Conservation (phyloP, 805 yeast genomes). For the Candida jianshihensis region DNA sequence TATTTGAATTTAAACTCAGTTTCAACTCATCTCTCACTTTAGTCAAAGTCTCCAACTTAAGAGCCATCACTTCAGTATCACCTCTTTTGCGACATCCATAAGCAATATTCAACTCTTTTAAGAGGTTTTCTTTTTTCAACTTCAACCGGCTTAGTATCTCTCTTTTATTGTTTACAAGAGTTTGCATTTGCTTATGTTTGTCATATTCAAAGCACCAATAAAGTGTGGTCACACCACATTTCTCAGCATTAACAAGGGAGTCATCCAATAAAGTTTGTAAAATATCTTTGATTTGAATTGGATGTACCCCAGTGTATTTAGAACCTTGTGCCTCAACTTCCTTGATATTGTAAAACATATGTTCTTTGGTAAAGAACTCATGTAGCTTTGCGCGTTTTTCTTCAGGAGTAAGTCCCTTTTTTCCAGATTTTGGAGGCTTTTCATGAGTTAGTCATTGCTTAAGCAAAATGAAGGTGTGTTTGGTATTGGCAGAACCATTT, state of each 20-base stretch:
- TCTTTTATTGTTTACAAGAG: constrained; percentile 5
- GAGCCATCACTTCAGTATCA: constrained; percentile 3
- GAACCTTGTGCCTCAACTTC: constrained; percentile 43
- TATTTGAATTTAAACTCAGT: constrained; percentile 6
- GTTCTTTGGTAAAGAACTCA: constrained; percentile 33
- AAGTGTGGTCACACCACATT: constrained; percentile 47
- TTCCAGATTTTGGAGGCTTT: constrained; percentile 11
- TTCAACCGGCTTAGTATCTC: constrained; percentile 5
- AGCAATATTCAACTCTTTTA: constrained; percentile 8
- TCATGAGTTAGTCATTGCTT: neutral
- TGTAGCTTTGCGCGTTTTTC: constrained; percentile 33
- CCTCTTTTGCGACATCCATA: constrained; percentile 3
- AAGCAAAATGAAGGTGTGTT: neutral
- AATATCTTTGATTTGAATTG: constrained; percentile 48
- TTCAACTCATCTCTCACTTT: constrained; percentile 5
- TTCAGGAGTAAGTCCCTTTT: constrained; percentile 30
- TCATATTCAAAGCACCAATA: constrained; percentile 43
- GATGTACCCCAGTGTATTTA: constrained; percentile 37
- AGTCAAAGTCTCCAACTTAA: constrained; percentile 10
- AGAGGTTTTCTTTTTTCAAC: constrained; percentile 4
- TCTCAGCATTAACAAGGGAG: constrained; percentile 39
- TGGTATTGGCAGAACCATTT: no score
- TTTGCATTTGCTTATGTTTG: constrained; percentile 16
- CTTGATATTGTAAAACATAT: constrained; percentile 39
- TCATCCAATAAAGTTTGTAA: constrained; percentile 43